A percentile compares a stretch with the other conserved stretches of the same genome.
phyloP scores from a whole-genome alignment of 768 basidiomycete genomes.

The Leucogyrophana mollusca region DNA sequence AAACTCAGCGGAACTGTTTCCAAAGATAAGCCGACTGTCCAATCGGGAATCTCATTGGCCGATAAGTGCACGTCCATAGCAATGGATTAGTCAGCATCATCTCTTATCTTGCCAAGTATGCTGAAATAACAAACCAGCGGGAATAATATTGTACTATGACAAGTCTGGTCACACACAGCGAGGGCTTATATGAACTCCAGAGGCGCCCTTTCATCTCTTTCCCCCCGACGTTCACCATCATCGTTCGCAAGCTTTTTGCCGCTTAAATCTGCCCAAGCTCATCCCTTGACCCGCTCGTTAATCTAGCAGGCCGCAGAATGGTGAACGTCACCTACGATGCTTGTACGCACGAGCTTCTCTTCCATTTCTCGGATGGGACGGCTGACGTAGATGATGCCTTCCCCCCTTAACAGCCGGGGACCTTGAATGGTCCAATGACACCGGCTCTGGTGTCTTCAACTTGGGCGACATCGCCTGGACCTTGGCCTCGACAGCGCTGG shows the following conservation, averaged over 20 bases:
- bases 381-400: background rate
- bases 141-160: slow-evolving; percentile 5
- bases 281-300: background rate
- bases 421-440: slow-evolving; percentile 28
- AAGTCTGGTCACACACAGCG: slow-evolving; percentile 16
- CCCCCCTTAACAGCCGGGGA: slow-evolving; percentile 34
- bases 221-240: slow-evolving; percentile 6
- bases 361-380: background rate
- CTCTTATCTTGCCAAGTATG: slow-evolving; percentile 12
- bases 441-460: slow-evolving; percentile 40
- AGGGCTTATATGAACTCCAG: slow-evolving; percentile 17
- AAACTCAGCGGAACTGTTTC: background rate
- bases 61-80: background rate
- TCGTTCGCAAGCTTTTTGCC: background rate
- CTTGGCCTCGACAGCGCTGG: slow-evolving; percentile 72
- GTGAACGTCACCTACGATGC: slow-evolving; percentile 44
- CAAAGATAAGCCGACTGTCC: background rate
- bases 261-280: background rate
- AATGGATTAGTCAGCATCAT: slow-evolving; percentile 9
- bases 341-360: slow-evolving; percentile 31
- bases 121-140: background rate
- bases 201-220: background rate
- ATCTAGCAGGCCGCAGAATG: slow-evolving; percentile 30
- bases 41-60: background rate
- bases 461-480: slow-evolving; percentile 72